Conservation (phyloP, 1,284 basidiomycete species). For the Fistulinella cinereoalba region DNA sequence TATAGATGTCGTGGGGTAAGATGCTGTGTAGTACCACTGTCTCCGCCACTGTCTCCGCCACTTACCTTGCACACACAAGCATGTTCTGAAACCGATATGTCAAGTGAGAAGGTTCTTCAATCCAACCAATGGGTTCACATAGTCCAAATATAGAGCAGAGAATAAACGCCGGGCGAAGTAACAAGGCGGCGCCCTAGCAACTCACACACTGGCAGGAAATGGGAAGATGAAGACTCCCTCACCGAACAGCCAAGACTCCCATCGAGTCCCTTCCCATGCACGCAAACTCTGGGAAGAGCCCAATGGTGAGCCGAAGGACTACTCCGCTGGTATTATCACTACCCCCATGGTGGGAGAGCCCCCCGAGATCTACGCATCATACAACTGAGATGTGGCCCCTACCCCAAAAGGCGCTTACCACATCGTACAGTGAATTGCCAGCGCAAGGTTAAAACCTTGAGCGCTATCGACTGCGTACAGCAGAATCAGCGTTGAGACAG, state of each 20-base stretch:
- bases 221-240: not conserved
- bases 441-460: too few species aligned
- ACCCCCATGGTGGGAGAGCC: not conserved
- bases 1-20: not conserved
- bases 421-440: too few species aligned
- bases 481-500: too few species aligned
- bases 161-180: not conserved
- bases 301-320: not conserved
- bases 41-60: not conserved
- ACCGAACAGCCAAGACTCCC: not conserved
- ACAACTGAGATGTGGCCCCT: not conserved
- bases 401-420: too few species aligned
- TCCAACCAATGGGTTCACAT: slow-evolving; percentile 3
- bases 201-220: not conserved
- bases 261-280: not conserved
- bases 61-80: slow-evolving; percentile 2
- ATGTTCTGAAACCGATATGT: not conserved
- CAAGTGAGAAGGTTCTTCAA: not conserved
- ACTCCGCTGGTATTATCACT: not conserved
- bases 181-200: not conserved
- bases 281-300: too few species aligned
- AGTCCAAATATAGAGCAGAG: not conserved
- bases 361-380: not conserved
- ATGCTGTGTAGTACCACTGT: slow-evolving; percentile 1
- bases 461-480: too few species aligned